A percentile compares a stretch with the other conserved stretches of the same genome.
Conservation (phyloP, 2,329 filamentous ascomycete genomes). For the Aspergillus sp. region DNA sequence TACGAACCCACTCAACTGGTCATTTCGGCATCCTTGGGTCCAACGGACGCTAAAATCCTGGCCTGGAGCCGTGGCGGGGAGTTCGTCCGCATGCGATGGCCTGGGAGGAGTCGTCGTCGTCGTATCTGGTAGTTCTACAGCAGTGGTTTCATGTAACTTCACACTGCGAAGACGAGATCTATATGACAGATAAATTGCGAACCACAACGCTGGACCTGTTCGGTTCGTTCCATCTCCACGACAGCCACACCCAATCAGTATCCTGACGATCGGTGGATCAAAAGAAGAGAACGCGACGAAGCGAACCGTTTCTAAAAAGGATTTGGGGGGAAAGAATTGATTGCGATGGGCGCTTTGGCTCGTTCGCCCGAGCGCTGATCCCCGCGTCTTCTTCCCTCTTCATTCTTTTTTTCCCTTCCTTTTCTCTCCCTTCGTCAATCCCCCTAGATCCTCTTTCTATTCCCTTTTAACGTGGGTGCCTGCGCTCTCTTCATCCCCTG, state of each 20-base stretch:
- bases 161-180: too few species aligned
- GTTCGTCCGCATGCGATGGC: background rate
- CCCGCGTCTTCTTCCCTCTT: background rate
- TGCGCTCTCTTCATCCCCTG: background rate
- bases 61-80: background rate
- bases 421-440: background rate
- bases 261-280: too few species aligned
- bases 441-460: background rate
- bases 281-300: background rate
- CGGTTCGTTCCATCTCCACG: too few species aligned
- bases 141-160: too few species aligned
- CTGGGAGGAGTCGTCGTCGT: background rate
- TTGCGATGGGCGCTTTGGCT: constrained; percentile 6
- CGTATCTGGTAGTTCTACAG: too few species aligned
- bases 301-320: background rate
- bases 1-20: background rate
- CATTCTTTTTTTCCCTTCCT: background rate
- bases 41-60: background rate
- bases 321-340: background rate
- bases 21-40: background rate
- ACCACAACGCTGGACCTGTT: too few species aligned
- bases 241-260: too few species aligned
- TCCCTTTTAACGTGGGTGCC: too few species aligned
- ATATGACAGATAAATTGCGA: too few species aligned
- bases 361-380: constrained; percentile 7